Evolutionary conservation across 2,329 filamentous ascomycete species (phyloP), one percentile per base, ranked within the genome.

Genomic region (Malbranchea zuffiana): DNA sequence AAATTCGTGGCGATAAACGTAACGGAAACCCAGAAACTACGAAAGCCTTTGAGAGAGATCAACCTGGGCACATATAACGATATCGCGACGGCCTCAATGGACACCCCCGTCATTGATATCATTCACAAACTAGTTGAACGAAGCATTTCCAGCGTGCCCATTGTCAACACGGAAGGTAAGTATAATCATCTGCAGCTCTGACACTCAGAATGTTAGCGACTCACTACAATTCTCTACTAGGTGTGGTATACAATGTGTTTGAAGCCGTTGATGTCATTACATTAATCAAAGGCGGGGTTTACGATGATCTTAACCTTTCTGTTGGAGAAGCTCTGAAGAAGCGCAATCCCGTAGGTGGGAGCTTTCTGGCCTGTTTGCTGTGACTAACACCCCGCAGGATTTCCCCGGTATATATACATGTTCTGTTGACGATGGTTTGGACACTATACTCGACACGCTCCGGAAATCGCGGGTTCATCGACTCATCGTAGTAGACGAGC

Each of bases 1-100:
- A 98, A 98, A 59, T 98, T 98, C 59, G 92, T 98, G 44, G 87
- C 90, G 7, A 88, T 98, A 61, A 98, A 98, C 61, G 78, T 83
- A 26, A 78, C 80, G 50, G 82, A 93, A 55, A 95, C 88, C 3
- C 80, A 92, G 50, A 74, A 86, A 54, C 66, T 98, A 43, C 83
- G 84, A 55, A 95, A 93, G 63, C 80, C 85, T 6, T 69, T 98
- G 39, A 75, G 76, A 43, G 86, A 95, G 44, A 74, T 96, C 38
- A 75, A 77, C 17, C 69, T 98, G 6, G 92, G 90, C 35, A 88
- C 85, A 1, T 96, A 94, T 58, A 66, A 71, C 15, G 72, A 84
- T 47, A 65, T 98, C 39, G 76, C 80, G 28, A 94, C 85, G 3
- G 84, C 86, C 23, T 74, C 69, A 41, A 96, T 98, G 86, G 75